Base-by-base conservation (phyloP, 2,329 filamentous ascomycete species). In the Cephalotrichum gorgonifer region DNA sequence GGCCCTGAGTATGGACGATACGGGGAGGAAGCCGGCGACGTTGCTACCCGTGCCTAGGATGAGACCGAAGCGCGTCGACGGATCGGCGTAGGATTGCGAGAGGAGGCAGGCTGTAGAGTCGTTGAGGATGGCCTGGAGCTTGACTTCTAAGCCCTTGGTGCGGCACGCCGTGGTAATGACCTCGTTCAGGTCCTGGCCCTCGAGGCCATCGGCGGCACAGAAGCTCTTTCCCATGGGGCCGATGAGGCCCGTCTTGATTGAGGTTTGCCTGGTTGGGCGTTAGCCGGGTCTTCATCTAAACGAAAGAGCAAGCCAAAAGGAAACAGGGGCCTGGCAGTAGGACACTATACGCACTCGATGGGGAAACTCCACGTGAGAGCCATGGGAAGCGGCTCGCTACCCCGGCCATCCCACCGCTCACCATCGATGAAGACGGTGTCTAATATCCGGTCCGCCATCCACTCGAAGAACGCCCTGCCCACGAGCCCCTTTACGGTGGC, bases 311-410 rank as follows among this genome's bases (percentile, higher is more conserved):
- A 17, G 4, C 22, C 35, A 20, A 17, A 38, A 7, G n/a, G 4
- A 38, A 5, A 39, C n/a, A 33, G 23, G 3, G 20, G 47, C 49
- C 56, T 64, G 35, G 35, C 3, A 20, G 2, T n/a, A 20, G n/a
- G 6, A 9, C 22, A 2, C 20, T 45, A 31, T 27, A 69, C 78
- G 60, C 68, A 83, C 80, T 85, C 77, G 42, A 85, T 79, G 25
- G 81, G 81, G 56, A 86, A 86, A 51, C 81, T 85, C 80, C 81
- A 85, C 6, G 81, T 78, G 52, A 85, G 61, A 1, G 80, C 80
- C 65, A 83, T 69, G 8, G 73, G 74, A 47, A 85, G 64, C 26
- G 74, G 70, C 2, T 66, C 62, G 17, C 70, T 72, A 41, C 66
- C 65, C 25, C 26, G 14, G 15, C 14, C 17, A 28, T 31, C 27